These are phyloP conservation scores for Kappamyces sp. DNA, from an alignment of 192 early-diverging fungal species.

Conservation along the genomic window DNA sequence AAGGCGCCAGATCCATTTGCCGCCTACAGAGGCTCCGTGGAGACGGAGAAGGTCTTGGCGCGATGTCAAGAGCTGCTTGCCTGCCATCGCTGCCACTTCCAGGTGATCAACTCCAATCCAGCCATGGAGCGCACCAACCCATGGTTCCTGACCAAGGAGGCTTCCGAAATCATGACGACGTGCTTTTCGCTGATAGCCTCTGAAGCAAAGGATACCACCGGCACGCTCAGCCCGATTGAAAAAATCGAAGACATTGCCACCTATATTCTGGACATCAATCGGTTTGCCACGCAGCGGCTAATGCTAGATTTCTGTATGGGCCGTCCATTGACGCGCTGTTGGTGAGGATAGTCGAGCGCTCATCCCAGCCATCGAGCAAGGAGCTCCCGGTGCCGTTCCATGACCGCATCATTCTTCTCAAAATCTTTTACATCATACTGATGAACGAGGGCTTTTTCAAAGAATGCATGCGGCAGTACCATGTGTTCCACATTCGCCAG, in stretches of 20 bases:
- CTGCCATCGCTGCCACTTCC: neutral
- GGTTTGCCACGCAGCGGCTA: no score
- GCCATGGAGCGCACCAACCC: neutral
- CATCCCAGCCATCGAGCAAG: neutral
- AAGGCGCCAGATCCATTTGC: constrained; percentile 13
- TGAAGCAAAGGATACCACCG: no score
- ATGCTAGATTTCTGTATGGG: constrained; percentile 9
- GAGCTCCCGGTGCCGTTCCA: neutral
- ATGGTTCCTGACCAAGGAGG: constrained; percentile 7
- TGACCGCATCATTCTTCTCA: constrained; percentile 9
- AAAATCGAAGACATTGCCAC: constrained; percentile 3
- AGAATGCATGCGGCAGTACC: constrained; percentile 28
- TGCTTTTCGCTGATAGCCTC: constrained; percentile 4
- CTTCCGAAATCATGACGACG: constrained; percentile 8
- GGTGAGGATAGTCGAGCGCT: neutral
- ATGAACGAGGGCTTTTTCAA: constrained; percentile 32
- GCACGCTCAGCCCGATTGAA: neutral
- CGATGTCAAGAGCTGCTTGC: neutral
- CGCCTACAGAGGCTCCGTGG: constrained; percentile 1
- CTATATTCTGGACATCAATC: constrained; percentile 4
- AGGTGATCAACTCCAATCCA: neutral
- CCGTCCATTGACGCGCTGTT: constrained; percentile 4
- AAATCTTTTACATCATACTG: constrained; percentile 23
- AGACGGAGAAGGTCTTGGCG: neutral
- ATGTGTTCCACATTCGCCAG: constrained; percentile 27